phyloP scores from a whole-genome alignment of 768 basidiomycete species.

The Russula olivacea region DNA sequence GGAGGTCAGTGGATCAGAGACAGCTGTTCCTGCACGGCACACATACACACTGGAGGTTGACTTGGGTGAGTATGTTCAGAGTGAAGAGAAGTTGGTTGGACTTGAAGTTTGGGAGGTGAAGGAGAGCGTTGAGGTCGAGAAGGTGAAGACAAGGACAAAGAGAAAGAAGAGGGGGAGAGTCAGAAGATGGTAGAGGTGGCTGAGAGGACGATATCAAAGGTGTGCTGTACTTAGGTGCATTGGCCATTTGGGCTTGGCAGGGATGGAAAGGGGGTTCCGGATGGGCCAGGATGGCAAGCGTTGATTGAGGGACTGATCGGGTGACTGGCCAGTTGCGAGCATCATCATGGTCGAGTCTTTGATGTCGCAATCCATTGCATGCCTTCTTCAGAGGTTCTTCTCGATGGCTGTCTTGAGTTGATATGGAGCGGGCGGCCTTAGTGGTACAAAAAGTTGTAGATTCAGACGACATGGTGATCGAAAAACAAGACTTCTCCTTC shows the following conservation, averaged over 20 bases:
- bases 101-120: conserved; percentile 79
- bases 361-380: no score
- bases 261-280: conserved; percentile 39
- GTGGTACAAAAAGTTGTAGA: no score
- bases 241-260: conserved; percentile 36
- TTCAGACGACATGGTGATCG: no score
- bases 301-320: conserved; percentile 42
- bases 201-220: conserved; percentile 54
- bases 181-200: conserved; percentile 56
- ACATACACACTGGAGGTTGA: conserved; percentile 53
- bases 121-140: conserved; percentile 61
- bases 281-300: conserved; percentile 48
- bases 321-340: conserved; percentile 34
- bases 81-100: conserved; percentile 40
- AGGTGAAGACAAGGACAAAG: conserved; percentile 43
- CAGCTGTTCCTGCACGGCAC: conserved; percentile 62
- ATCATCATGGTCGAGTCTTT: no score
- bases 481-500: no score
- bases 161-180: conserved; percentile 59
- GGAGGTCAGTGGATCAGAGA: conserved; percentile 70
- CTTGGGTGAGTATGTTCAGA: conserved; percentile 36
- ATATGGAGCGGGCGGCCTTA: no score
- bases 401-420: no score
- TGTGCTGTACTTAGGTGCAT: conserved; percentile 40
- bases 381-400: no score